Conservation (phyloP, 495 filamentous ascomycete genomes). For the Penicillium longicatenatum region DNA sequence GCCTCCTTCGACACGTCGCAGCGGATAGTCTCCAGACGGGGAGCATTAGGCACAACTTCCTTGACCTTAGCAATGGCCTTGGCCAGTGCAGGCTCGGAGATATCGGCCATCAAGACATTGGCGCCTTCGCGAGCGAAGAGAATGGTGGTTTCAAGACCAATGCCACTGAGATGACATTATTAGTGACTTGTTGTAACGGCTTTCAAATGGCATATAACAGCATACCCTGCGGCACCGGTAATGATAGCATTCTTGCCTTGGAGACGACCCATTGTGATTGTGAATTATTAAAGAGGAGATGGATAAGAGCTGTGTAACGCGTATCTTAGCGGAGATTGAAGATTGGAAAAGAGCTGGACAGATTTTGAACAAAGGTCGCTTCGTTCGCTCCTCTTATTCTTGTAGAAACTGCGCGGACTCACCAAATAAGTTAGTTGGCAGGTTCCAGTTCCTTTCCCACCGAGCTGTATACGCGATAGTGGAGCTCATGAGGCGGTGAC, state of each 20-base stretch:
- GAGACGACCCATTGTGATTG: constrained; percentile 57
- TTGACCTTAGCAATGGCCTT: constrained; percentile 70
- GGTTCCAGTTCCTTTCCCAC: neutral
- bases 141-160: constrained; percentile 92
- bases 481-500: constrained; percentile 15
- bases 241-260: constrained; percentile 90
- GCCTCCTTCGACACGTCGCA: constrained; percentile 72
- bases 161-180: constrained; percentile 61
- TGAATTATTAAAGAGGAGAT: neutral
- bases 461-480: constrained; percentile 21
- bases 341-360: neutral
- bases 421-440: constrained; percentile 10
- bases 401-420: constrained; percentile 4
- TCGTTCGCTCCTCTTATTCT: neutral
- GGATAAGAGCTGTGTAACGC: constrained; percentile 1
- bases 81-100: constrained; percentile 70
- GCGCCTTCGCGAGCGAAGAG: constrained; percentile 92
- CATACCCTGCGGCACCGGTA: constrained; percentile 89
- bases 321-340: neutral
- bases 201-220: constrained; percentile 21
- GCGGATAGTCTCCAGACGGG: constrained; percentile 56
- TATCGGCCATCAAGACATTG: constrained; percentile 82
- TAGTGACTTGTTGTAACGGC: neutral
- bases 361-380: neutral
- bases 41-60: constrained; percentile 64